Evolutionary conservation across 1,284 basidiomycete genomes (phyloP).

Genomic region (Ceratobasidium sp.): DNA sequence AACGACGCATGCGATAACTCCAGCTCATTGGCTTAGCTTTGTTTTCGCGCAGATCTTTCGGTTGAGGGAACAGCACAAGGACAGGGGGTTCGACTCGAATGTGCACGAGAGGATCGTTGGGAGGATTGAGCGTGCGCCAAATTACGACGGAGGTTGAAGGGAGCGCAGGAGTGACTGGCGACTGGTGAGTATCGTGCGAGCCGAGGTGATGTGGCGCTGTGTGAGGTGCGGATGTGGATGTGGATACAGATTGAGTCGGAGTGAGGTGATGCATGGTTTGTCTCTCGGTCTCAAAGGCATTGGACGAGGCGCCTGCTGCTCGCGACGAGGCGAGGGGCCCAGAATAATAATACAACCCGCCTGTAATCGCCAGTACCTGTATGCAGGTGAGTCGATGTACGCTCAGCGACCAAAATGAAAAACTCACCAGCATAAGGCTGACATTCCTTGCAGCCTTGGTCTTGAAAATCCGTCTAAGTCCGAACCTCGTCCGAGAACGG

Average conservation of each 20-base stretch:
- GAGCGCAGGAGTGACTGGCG: slow-evolving; percentile 12
- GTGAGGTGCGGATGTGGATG: slow-evolving; percentile 6
- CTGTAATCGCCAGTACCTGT: slow-evolving; percentile 74
- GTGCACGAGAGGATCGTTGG: slow-evolving; percentile 71
- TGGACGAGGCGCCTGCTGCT: background rate
- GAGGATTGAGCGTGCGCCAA: slow-evolving; percentile 83
- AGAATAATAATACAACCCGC: slow-evolving; percentile 72
- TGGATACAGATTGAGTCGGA: slow-evolving; percentile 28
- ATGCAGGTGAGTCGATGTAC: background rate
- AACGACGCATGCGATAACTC: slow-evolving; percentile 39
- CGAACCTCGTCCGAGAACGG: slow-evolving; percentile 11
- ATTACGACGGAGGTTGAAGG: slow-evolving; percentile 64
- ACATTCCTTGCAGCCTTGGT: slow-evolving; percentile 43
- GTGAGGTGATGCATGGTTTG: slow-evolving; percentile 27
- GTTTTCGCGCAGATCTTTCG: background rate
- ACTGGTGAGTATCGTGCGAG: background rate
- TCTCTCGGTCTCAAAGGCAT: slow-evolving; percentile 4
- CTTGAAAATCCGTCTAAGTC: slow-evolving; percentile 33
- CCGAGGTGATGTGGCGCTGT: slow-evolving; percentile 20
- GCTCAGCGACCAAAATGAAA: background rate
- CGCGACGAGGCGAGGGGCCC: slow-evolving; percentile 7
- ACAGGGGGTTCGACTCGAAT: slow-evolving; percentile 80
- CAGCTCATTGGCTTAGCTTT: background rate
- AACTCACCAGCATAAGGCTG: slow-evolving; percentile 44
- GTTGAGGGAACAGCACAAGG: slow-evolving; percentile 68